Conservation (phyloP, 108 stramenopile genomes). For the Skeletonema costatum region DNA sequence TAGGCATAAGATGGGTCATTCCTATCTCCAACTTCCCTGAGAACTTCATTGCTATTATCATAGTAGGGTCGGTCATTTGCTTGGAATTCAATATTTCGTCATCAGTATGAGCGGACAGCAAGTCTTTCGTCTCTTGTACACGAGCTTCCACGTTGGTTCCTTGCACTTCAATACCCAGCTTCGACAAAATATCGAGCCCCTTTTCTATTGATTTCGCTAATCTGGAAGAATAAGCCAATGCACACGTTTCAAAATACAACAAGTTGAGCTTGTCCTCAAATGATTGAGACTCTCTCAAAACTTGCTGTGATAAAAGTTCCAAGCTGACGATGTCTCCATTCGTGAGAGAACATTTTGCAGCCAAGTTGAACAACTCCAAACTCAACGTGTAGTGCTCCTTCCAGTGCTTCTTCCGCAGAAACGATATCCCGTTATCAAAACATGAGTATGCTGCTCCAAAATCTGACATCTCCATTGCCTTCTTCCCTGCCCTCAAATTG, state of each 20-base stretch:
- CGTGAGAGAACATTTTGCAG: neutral
- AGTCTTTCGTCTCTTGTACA: too few relatives aligned
- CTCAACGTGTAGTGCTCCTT: too few relatives aligned
- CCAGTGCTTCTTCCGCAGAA: too few relatives aligned
- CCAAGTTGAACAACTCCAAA: too few relatives aligned
- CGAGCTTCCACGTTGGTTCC: neutral
- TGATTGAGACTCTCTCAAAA: neutral
- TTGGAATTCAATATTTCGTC: constrained; percentile 6
- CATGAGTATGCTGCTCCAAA: too few relatives aligned
- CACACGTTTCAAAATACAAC: too few relatives aligned
- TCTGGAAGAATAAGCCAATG: too few relatives aligned
- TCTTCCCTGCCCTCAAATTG: too few relatives aligned
- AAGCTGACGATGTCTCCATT: neutral
- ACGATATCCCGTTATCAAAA: too few relatives aligned
- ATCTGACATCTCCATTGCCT: too few relatives aligned
- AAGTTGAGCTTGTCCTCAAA: constrained; percentile 7
- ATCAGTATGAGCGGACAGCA: neutral
- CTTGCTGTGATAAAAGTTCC: neutral
- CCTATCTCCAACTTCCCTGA: neutral
- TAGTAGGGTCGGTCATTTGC: constrained; percentile 8
- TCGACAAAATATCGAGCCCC: neutral
- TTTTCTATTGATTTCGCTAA: neutral
- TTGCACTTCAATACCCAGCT: constrained; percentile 4
- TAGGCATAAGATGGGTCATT: neutral
- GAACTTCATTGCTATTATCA: neutral